These are phyloP conservation scores for Paecilomyces sp. DNA, from an alignment of 2,329 filamentous ascomycete genomes.

Conservation along the genomic window DNA sequence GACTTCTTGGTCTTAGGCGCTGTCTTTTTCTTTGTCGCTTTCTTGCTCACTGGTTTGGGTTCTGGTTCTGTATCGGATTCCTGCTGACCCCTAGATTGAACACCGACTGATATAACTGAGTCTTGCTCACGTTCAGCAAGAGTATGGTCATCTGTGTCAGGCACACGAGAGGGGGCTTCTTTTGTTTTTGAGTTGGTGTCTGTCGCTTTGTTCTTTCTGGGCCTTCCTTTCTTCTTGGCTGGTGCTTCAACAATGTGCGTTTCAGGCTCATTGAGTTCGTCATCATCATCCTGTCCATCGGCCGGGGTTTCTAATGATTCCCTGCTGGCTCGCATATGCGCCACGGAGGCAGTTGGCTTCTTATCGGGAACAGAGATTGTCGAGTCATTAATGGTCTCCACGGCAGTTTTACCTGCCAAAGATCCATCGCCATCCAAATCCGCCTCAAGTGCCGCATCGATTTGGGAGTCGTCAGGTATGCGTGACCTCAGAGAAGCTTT, in stretches of 20 bases:
- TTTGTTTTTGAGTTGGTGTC: slow-evolving; percentile 17
- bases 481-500: slow-evolving; percentile 39
- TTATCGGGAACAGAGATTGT: slow-evolving; percentile 24
- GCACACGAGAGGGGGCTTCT: slow-evolving; percentile 4
- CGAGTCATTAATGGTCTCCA: slow-evolving; percentile 4
- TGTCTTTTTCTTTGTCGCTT: slow-evolving; percentile 19
- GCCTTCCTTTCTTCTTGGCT: slow-evolving; percentile 11
- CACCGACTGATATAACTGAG: slow-evolving; percentile 23
- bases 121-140: slow-evolving; percentile 13
- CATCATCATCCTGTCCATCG: slow-evolving; percentile 6
- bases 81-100: slow-evolving; percentile 19
- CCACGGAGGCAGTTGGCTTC: slow-evolving; percentile 16
- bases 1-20: slow-evolving; percentile 25
- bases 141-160: neutral
- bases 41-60: slow-evolving; percentile 16
- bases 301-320: slow-evolving; percentile 7
- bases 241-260: slow-evolving; percentile 6
- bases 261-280: slow-evolving; percentile 5
- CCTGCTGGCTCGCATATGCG: slow-evolving; percentile 1
- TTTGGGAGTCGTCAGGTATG: slow-evolving; percentile 55
- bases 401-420: neutral
- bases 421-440: slow-evolving; percentile 46
- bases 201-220: slow-evolving; percentile 15
- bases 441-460: slow-evolving; percentile 44
- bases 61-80: slow-evolving; percentile 20